phyloP scores from a whole-genome alignment of 179 eudicot species.

The Vitellaria paradoxa region DNA sequence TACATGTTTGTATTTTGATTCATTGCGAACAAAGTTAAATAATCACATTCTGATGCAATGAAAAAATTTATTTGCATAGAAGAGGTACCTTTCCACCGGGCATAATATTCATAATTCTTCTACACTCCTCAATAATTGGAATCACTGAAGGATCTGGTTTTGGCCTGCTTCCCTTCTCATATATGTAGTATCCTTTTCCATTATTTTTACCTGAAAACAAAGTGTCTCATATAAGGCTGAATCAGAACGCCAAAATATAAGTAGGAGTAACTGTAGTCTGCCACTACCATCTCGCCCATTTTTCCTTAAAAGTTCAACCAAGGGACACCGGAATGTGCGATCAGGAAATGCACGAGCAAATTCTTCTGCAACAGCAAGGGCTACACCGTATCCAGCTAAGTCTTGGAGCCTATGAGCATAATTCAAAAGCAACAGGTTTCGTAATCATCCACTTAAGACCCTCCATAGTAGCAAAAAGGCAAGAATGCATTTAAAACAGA shows the following conservation, averaged over 20 bases:
- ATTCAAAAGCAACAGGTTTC: slow-evolving; percentile 10
- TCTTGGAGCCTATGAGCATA: slow-evolving; percentile 75
- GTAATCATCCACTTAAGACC: not conserved
- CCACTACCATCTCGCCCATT: slow-evolving; percentile 80
- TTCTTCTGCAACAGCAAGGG: slow-evolving; percentile 57
- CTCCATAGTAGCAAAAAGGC: not conserved
- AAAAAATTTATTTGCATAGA: not conserved
- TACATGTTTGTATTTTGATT: not conserved
- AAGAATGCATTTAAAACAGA: not conserved
- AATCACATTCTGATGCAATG: slow-evolving; percentile 4
- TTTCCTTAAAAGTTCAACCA: slow-evolving; percentile 65
- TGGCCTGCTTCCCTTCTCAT: slow-evolving; percentile 90
- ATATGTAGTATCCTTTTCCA: slow-evolving; percentile 84
- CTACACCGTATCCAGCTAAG: slow-evolving; percentile 92
- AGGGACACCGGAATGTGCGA: slow-evolving; percentile 64
- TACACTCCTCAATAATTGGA: slow-evolving; percentile 79
- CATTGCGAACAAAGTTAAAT: not conserved
- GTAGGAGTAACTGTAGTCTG: slow-evolving; percentile 6
- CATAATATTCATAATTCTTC: slow-evolving; percentile 66
- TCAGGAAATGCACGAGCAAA: slow-evolving; percentile 61
- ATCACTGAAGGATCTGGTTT: slow-evolving; percentile 76
- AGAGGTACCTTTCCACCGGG: slow-evolving; percentile 74
- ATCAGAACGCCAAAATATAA: slow-evolving; percentile 8
- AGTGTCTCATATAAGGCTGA: slow-evolving; percentile 10
- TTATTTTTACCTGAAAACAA: slow-evolving; percentile 69